Evolutionary conservation across 805 yeast genomes (phyloP).

Genomic region (Hanseniaspora pseudoguilliermondii): DNA sequence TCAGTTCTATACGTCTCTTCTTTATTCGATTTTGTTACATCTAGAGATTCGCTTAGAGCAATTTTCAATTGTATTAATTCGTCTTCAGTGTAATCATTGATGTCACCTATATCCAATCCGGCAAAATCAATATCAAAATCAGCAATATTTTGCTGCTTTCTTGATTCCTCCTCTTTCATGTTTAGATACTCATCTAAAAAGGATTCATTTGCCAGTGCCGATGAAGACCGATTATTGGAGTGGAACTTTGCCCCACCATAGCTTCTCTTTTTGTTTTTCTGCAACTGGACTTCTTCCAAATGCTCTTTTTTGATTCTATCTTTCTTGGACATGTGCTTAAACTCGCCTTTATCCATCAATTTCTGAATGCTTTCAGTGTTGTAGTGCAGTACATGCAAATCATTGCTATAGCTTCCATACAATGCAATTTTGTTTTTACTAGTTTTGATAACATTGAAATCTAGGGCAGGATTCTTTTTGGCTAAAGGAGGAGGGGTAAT

Average conservation of each 20-base stretch:
- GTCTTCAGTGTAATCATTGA: conserved; percentile 17
- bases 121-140: conserved; percentile 15
- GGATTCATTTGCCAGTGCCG: neutral
- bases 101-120: neutral
- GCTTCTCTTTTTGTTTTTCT: neutral
- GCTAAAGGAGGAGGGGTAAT: conserved; percentile 15
- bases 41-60: conserved; percentile 26
- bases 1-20: neutral
- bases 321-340: conserved; percentile 1
- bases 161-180: conserved; percentile 15
- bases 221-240: neutral
- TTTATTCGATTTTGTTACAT: conserved; percentile 8
- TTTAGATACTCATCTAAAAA: conserved; percentile 17
- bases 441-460: conserved; percentile 8
- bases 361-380: conserved; percentile 7
- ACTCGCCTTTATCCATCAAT: conserved; percentile 3
- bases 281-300: neutral
- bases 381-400: conserved; percentile 6
- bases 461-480: conserved; percentile 2
- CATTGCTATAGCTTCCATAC: conserved; percentile 9
- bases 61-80: conserved; percentile 25
- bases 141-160: conserved; percentile 23
- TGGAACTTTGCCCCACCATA: neutral
- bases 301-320: conserved; percentile 7
- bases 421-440: conserved; percentile 5